These are phyloP conservation scores for Crassisporium funariophilum DNA, from an alignment of 768 basidiomycete species.

Conservation along the genomic window DNA sequence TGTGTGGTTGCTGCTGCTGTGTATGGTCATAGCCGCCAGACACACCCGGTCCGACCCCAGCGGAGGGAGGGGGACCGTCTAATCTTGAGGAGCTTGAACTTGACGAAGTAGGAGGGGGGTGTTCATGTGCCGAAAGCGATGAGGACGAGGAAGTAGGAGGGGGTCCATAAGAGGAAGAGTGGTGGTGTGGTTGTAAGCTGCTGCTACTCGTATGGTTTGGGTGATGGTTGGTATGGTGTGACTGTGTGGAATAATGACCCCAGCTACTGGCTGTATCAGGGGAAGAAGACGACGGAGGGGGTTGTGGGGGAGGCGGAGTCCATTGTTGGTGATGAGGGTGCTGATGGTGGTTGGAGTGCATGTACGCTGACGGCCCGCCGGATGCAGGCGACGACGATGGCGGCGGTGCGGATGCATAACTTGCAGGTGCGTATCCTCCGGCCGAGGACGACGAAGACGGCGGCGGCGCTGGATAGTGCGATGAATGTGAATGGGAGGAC, in stretches of 20 bases:
- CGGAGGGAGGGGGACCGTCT: neutral
- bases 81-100: neutral
- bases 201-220: neutral
- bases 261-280: neutral
- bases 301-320: neutral
- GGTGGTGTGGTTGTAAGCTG: neutral
- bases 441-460: slow-evolving; percentile 16
- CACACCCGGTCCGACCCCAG: no score
- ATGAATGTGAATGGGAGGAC: slow-evolving; percentile 21
- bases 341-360: no score
- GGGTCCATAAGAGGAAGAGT: neutral
- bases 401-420: slow-evolving; percentile 6
- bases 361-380: neutral
- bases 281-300: neutral
- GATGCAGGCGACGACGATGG: slow-evolving; percentile 5
- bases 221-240: no score
- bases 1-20: neutral
- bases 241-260: neutral
- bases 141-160: neutral
- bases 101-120: neutral
- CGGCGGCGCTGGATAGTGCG: slow-evolving; percentile 19
- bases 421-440: slow-evolving; percentile 17
- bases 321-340: slow-evolving; percentile 8
- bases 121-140: neutral
- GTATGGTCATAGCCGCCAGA: neutral